Base-by-base conservation (phyloP, 2,329 filamentous ascomycete species). In the Talaromyces sp. region DNA sequence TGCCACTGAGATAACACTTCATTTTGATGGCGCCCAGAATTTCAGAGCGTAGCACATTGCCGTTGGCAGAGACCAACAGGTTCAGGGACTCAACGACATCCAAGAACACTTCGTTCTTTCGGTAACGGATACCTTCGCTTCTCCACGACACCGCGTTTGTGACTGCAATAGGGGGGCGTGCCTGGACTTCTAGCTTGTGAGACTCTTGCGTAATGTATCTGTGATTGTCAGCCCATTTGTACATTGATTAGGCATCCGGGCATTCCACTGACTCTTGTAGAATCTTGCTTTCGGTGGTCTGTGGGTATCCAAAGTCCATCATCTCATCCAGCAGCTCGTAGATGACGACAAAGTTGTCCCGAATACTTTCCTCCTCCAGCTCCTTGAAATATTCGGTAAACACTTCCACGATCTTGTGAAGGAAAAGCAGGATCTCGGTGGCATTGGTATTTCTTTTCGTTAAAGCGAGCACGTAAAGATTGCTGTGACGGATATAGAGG, bases 361-460 rank as follows among this genome's bases (percentile, higher is more conserved):
- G 87, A 75, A 99, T 99, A 69, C 91, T 96, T 78, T 99, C 95
- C 77, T 99, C 95, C 77, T 99, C 95, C 62, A 99, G 84, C 65
- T 96, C 93, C 77, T 99, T 99, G 84, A 99, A 99, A 82, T 99
- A 99, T 78, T 99, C 95, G 62, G 95, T 99, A 75, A 99, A 99
- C 65, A 99, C 95, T 76, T 98, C 95, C 71, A 99, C 95, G 59
- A 99, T 86, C 78, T 96, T 96, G 81, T 99, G 95, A 59, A 99
- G 84, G 82, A 99, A 99, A 56, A 99, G 88, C 53, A 99, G 87
- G 69, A 99, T 97, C 79, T 99, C 95, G 79, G 95, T 92, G 67
- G 95, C 95, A 82, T 99, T 99, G 69, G 92, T 96, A 80, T 99
- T 99, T 75, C 93, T 90, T 84, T 99, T 99, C 61, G 95, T 99